phyloP scores from a whole-genome alignment of 177 flowering plant genomes.

The Vitis hybrid region DNA sequence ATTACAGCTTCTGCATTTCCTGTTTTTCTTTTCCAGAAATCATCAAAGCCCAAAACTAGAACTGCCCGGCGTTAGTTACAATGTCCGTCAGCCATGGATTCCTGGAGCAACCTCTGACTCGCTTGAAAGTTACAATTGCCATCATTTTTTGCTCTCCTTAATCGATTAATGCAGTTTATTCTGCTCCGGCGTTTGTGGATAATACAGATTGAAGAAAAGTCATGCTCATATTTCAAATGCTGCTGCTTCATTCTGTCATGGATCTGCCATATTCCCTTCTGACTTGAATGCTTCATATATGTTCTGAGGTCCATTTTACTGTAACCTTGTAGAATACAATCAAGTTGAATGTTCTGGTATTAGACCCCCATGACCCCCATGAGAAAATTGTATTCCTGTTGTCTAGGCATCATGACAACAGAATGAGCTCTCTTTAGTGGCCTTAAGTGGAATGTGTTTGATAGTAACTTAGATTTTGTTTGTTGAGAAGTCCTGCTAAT shows the following conservation, averaged over 20 bases:
- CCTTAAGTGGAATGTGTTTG: not conserved
- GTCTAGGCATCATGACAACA: not conserved
- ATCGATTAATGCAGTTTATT: not conserved
- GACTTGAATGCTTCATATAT: not conserved
- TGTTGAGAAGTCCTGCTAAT: not conserved
- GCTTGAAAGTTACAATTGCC: too few species aligned
- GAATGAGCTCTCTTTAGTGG: not conserved
- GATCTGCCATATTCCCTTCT: not conserved
- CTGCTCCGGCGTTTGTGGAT: not conserved
- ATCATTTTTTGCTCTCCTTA: too few species aligned
- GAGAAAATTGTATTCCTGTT: not conserved
- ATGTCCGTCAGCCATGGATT: not conserved
- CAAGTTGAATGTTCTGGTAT: not conserved
- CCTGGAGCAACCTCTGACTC: not conserved
- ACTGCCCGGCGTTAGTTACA: conserved; percentile 52
- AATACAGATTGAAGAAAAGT: not conserved
- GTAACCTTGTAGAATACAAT: conserved; percentile 6
- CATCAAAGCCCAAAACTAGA: conserved; percentile 66
- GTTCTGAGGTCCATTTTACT: conserved; percentile 2
- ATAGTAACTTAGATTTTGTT: not conserved
- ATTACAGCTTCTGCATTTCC: not conserved
- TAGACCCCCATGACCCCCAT: not conserved
- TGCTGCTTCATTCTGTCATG: not conserved
- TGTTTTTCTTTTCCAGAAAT: conserved; percentile 49
- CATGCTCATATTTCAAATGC: not conserved